Evolutionary conservation across 1,139 yeast species (phyloP), one percentile per base, ranked within the genome.

Genomic region (Hyphopichia fennica): DNA sequence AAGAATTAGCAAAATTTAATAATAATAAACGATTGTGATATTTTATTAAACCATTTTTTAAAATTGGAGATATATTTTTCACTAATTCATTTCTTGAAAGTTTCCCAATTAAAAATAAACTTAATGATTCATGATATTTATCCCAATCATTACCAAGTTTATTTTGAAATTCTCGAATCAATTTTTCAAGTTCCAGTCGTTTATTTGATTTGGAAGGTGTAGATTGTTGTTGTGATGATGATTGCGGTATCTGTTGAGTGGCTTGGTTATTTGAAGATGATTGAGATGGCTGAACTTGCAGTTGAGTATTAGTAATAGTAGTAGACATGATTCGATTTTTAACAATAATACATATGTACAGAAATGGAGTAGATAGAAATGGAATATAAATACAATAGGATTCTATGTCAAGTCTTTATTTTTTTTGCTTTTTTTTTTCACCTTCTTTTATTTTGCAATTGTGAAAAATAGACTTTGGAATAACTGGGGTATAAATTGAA

Each of bases 131-230:
- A 49, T 95, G 93, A 62, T 91, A 91, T 46, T 79, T 78, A 51
- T 86, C 93, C 99, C 99, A 91, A 47, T 80, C 76, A 44, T 72
- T 68, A 0, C 97, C 97, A 44, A 91, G 62, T 45, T 76, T 72
- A 42, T 74, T 73, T 49, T 87, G 93, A 49, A 91, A 80, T 46
- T 86, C 91, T 38, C 79, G 74, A 58, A 91, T 88, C 47, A 89
- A 72, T 2, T 69, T 62, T 52, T 87, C 95, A 23, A 91, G 75
- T 48, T 89, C 96, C 31, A 84, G 69, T 47, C 96, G 70, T 48
- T 75, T 77, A 18, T n/a, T 33, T 13, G 20, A 11, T 18, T 31
- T 31, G 6, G 34, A 4, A 11, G 19, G 33, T 22, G 17, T n/a
- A n/a, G 14, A 11, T 6, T 32, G 40, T 19, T 32, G 25, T 11